Base-by-base conservation (phyloP, 2,329 filamentous ascomycete genomes). In the Magnaporthiopsis rhizophila region DNA sequence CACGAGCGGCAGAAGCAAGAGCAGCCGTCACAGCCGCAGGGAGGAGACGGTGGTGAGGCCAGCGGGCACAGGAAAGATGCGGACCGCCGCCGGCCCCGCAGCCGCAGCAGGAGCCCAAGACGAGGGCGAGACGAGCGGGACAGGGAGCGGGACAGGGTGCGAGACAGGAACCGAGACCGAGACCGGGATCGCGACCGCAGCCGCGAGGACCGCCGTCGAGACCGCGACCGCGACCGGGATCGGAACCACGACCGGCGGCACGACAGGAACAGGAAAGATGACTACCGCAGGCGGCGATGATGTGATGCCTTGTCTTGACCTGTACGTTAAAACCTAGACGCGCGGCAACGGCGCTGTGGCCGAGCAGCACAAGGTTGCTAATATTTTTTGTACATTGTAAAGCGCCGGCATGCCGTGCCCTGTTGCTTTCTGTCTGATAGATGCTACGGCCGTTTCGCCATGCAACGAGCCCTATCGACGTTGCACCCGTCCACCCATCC, bases 1-100 rank as follows among this genome's bases (percentile, higher is more conserved):
- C 77, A 83, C 61, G 77, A 78, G 62, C 77, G 75, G 56, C 76
- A 78, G 53, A 74, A 72, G 4, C 72, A 74, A n/a, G 58, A 62
- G 6, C 59, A 26, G 32, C 59, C 30, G 28, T 56, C 36, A n/a
- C 58, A 61, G 26, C 65, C 63, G 68, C 71, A 64, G 67, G 69
- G 65, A 65, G 71, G 63, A 65, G 65, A 56, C 65, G 34, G 12
- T 7, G 21, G 53, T 13, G 70, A 64, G 73, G 72, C 62, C 1
- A 63, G 63, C 36, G 57, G 65, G 3, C 59, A 58, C 21, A 61
- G 59, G 76, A 32, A 80, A 77, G 69, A 78, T 53, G 45, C 45
- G 18, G 45, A 53, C 11, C 45, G 45, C 18, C 45, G 45, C 3
- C 45, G 45, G 45, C 18, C 45, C 9, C 45, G 76, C 66, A 84